phyloP scores from a whole-genome alignment of 192 early-diverging fungal species.

The Backusella morwellensis region DNA sequence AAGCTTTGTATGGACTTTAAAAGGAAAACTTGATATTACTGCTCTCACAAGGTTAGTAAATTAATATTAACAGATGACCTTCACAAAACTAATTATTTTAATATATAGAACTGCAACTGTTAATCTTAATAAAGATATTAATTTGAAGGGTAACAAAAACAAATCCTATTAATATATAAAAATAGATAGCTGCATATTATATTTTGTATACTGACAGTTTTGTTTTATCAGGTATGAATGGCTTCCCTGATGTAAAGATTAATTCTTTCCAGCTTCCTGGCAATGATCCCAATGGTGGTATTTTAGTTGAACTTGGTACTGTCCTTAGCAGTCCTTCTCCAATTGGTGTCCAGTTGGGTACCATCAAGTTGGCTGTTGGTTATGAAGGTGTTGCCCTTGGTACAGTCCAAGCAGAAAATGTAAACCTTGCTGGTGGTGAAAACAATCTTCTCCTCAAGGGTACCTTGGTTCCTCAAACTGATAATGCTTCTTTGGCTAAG shows the following conservation, averaged over 20 bases:
- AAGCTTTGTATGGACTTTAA: slow-evolving; percentile 45
- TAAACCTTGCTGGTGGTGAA: slow-evolving; percentile 32
- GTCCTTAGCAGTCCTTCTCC: slow-evolving; percentile 48
- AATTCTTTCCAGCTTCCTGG: slow-evolving; percentile 48
- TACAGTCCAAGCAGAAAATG: slow-evolving; percentile 40
- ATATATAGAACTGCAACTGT: slow-evolving; percentile 42
- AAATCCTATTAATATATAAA: not conserved
- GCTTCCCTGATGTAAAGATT: slow-evolving; percentile 49
- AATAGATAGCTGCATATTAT: not conserved
- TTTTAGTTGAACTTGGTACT: slow-evolving; percentile 49
- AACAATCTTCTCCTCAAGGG: slow-evolving; percentile 49
- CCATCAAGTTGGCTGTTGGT: slow-evolving; percentile 47
- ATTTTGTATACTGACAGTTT: not conserved
- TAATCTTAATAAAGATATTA: slow-evolving; percentile 46
- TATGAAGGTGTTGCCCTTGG: slow-evolving; percentile 43
- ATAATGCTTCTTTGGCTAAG: slow-evolving; percentile 35
- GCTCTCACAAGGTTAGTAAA: slow-evolving; percentile 33
- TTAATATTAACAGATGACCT: slow-evolving; percentile 25
- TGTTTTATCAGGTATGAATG: slow-evolving; percentile 44
- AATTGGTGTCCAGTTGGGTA: slow-evolving; percentile 54
- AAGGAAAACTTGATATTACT: slow-evolving; percentile 40
- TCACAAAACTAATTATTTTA: slow-evolving; percentile 34
- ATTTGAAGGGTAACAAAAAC: slow-evolving; percentile 35
- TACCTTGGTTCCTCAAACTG: slow-evolving; percentile 47
- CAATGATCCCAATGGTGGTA: slow-evolving; percentile 52